Evolutionary conservation across 352 stramenopile genomes (phyloP), one percentile per base, ranked within the genome.

Genomic region (Aphanomyces euteiches): DNA sequence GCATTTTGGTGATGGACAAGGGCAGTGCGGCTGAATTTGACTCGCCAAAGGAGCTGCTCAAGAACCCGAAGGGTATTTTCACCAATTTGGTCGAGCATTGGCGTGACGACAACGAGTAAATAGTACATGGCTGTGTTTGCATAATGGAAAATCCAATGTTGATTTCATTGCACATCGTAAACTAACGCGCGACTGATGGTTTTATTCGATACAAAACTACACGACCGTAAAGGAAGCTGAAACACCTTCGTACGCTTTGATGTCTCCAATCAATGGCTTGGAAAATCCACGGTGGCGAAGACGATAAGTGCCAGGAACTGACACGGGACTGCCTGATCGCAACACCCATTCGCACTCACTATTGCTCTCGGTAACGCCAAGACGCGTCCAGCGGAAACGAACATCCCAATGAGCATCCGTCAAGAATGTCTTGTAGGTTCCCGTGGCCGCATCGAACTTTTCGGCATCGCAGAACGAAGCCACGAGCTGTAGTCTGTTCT

Each of bases 1-100:
- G 79, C 17, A 90, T 98, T 39, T 70, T 96, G 12, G 90, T 98
- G 36, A 81, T 98, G 74, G 89, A 97, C 66, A 78, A 93, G 59
- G 93, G 93, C 5, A 75, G 70, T 40, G 88, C 98, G 39, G 88
- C 80, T 12, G 96, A 99, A 75, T 98, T 95, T 73, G 96, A 93
- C 63, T 78, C 88, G 38, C 93, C 95, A 0, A 69, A 72, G 3
- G 75, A 80, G 17, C 75, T 99, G 41, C 58, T 98, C 13, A 64
- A 66, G 53, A 88, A 85, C 21, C 68, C 82, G 10, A 76, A 84
- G 17, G 87, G 83, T 6, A 75, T 97, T 47, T 98, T 98, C 69
- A 61, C 63, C 43, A 69, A 69, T 36, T 40, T 69, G 13, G 63
- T 61, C 34, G 63, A 69, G 10, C 63, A 69, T 28, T 69, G 63